These are phyloP conservation scores for Boletus vinaceobasis DNA, from an alignment of 768 basidiomycete genomes.

Conservation along the genomic window DNA sequence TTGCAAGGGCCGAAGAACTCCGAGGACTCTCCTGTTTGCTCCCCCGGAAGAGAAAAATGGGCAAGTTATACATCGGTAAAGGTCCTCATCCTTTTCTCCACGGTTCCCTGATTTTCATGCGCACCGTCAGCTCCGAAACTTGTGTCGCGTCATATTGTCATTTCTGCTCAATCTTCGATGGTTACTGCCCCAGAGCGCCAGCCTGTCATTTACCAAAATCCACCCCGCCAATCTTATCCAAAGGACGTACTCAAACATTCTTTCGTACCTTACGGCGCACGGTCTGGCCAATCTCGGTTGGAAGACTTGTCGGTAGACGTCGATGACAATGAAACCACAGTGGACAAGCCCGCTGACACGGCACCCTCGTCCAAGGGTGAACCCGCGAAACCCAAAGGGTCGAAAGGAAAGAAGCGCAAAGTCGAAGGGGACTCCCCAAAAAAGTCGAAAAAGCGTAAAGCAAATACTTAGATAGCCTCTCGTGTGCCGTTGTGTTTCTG, in stretches of 20 bases:
- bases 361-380: not conserved
- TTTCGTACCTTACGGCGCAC: constrained; percentile 62
- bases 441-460: constrained; percentile 48
- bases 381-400: constrained; percentile 20
- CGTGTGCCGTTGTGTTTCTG: not conserved
- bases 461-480: constrained; percentile 6
- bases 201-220: constrained; percentile 40
- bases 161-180: constrained; percentile 47
- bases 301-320: constrained; percentile 22
- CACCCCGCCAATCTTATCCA: constrained; percentile 56
- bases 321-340: constrained; percentile 25
- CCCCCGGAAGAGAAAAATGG: constrained; percentile 59
- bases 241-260: constrained; percentile 58
- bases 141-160: constrained; percentile 54
- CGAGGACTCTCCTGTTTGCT: constrained; percentile 58
- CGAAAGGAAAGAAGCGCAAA: constrained; percentile 44
- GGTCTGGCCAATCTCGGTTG: constrained; percentile 8
- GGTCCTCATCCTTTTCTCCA: not conserved
- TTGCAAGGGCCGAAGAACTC: constrained; percentile 61
- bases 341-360: constrained; percentile 11
- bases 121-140: constrained; percentile 50
- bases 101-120: constrained; percentile 37
- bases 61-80: constrained; percentile 57
- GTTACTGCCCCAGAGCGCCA: constrained; percentile 19
- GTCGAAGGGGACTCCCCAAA: constrained; percentile 44